Conservation (phyloP, 2,329 filamentous ascomycete species). For the Ciborinia camelliae region DNA sequence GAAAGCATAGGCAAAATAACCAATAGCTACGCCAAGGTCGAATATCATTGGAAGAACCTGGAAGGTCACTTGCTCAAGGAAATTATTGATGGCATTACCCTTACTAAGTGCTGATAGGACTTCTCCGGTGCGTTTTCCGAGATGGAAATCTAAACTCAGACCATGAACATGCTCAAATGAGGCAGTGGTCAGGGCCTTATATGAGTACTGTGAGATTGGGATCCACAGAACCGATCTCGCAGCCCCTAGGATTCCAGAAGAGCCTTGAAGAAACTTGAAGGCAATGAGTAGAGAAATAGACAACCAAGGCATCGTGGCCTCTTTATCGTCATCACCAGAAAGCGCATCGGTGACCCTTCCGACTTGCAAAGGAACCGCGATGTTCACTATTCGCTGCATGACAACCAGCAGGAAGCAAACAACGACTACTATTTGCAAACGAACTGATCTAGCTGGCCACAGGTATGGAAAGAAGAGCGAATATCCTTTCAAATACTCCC, state of each 20-base stretch:
- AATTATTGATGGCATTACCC: conserved; percentile 91
- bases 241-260: conserved; percentile 81
- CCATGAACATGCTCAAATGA: conserved; percentile 97
- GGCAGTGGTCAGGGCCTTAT: conserved; percentile 87
- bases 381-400: conserved; percentile 78
- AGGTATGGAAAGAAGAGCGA: conserved; percentile 93
- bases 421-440: conserved; percentile 74
- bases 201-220: conserved; percentile 94
- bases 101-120: conserved; percentile 95
- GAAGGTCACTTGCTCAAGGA: conserved; percentile 94
- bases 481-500: conserved; percentile 91
- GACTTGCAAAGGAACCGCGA: conserved; percentile 79
- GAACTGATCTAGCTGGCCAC: conserved; percentile 80
- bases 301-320: conserved; percentile 59
- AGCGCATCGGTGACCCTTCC: conserved; percentile 76
- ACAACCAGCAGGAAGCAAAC: conserved; percentile 79
- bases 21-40: conserved; percentile 81
- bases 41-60: conserved; percentile 93
- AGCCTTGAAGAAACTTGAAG: conserved; percentile 80
- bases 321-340: conserved; percentile 50
- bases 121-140: conserved; percentile 94
- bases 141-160: conserved; percentile 91
- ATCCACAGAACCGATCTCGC: conserved; percentile 86
- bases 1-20: conserved; percentile 73
- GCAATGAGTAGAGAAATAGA: conserved; percentile 73